Percentiles rank a stretch among this genome's conserved stretches.
Conservation (phyloP, 163 green algal genomes). For the Volvox carteri region DNA sequence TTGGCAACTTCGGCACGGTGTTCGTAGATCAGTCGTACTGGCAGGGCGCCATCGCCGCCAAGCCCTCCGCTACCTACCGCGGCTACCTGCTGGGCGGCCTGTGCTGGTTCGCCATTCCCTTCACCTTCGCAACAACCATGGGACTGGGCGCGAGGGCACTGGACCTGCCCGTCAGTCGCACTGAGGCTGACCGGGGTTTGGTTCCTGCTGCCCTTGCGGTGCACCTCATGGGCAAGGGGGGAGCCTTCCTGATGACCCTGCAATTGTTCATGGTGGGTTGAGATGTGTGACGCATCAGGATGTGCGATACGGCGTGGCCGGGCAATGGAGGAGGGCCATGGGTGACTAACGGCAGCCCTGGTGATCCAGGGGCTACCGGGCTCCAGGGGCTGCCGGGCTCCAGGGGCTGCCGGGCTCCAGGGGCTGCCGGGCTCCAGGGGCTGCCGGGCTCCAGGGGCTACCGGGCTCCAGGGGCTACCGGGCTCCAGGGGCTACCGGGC, state of each 20-base stretch:
- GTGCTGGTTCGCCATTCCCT: conserved; percentile 96
- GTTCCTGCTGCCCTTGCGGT: conserved; percentile 87
- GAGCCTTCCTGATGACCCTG: conserved; percentile 82
- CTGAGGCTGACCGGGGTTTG: conserved; percentile 78
- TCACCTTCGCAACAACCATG: conserved; percentile 88
- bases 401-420: no score
- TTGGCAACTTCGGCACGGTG: conserved; percentile 87
- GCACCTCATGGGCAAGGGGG: conserved; percentile 88
- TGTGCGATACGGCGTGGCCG: no score
- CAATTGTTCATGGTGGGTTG: conserved; percentile 73
- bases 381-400: no score
- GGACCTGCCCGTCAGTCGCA: conserved; percentile 85
- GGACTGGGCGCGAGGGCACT: conserved; percentile 88
- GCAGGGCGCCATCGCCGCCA: conserved; percentile 93
- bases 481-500: no score
- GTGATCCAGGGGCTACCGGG: no score
- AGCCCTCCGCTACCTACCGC: conserved; percentile 89
- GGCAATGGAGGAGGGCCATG: no score
- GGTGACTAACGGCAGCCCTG: no score
- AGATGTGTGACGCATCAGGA: neutral
- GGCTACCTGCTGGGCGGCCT: conserved; percentile 92
- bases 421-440: no score
- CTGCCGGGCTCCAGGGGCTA: no score
- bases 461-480: no score
- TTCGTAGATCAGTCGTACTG: conserved; percentile 93